phyloP scores from a whole-genome alignment of 2,329 filamentous ascomycete genomes.

The Paramyrothecium roridum region DNA sequence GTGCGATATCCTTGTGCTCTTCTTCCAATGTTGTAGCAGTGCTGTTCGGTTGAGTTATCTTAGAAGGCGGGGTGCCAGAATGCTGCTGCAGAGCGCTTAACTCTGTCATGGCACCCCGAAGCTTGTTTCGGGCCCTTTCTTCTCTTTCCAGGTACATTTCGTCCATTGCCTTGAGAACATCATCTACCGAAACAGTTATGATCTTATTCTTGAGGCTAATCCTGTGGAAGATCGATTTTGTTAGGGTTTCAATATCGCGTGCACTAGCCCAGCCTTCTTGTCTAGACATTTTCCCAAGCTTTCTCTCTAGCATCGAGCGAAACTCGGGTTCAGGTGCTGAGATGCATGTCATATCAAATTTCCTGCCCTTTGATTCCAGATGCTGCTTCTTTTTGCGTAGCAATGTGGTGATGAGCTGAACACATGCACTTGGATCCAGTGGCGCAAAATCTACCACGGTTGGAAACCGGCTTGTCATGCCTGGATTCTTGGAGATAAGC shows the following conservation, averaged over 20 bases:
- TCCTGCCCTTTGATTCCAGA: constrained; percentile 12
- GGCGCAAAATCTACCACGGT: constrained; percentile 55
- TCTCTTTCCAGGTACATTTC: constrained; percentile 16
- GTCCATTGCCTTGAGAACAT: constrained; percentile 12
- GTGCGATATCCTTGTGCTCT: neutral
- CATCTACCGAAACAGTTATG: constrained; percentile 12
- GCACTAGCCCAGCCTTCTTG: constrained; percentile 60
- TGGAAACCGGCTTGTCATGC: constrained; percentile 63
- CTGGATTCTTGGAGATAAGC: constrained; percentile 58
- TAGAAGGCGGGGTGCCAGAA: too few species aligned
- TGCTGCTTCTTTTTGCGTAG: constrained; percentile 28
- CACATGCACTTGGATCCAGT: constrained; percentile 39
- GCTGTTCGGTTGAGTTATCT: neutral
- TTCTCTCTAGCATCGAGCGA: constrained; percentile 5
- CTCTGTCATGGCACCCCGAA: constrained; percentile 2
- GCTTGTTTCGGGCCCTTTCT: constrained; percentile 7
- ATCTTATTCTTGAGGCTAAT: constrained; percentile 10
- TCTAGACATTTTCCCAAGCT: constrained; percentile 35
- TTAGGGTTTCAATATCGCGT: constrained; percentile 56
- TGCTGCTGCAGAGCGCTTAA: neutral
- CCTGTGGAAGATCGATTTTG: constrained; percentile 44
- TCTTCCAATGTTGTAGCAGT: neutral
- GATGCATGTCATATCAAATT: constrained; percentile 19
- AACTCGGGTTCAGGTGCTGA: constrained; percentile 12
- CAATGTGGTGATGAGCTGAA: constrained; percentile 27